Evolutionary conservation across 371 early-diverging fungal species (phyloP), one percentile per base, ranked within the genome.

Genomic region (Mortierella sp.): DNA sequence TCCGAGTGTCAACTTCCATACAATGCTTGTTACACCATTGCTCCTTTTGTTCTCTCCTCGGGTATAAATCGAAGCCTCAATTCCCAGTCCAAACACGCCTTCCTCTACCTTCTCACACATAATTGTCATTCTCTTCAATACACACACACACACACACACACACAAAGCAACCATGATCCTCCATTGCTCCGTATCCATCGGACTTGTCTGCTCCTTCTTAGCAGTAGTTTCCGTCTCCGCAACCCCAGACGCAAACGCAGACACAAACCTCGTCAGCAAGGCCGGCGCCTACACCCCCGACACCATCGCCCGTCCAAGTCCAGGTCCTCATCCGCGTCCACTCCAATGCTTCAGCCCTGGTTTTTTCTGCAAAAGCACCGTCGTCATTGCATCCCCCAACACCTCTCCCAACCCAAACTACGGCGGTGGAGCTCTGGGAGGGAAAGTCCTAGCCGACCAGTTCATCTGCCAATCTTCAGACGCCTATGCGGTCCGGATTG

Each of bases 271-370:
- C 13, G 21, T 55, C 55, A 55, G 55, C n/a, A 55, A 55, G 7
- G n/a, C 8, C 9, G 68, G 38, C 24, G 3, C 42, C 1, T n/a
- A 9, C 58, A 3, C 13, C 28, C 8, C 28, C 55, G 10, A 50
- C 3, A 50, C 55, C 24, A n/a, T 55, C 55, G n/a, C n/a, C 55
- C 55, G 1, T 24, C 55, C 55, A 1, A n/a, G 50, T 50, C 50
- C 55, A 11, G 16, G 58, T 2, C 63, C n/a, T 0, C 48, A 10
- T 5, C 44, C 38, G 0, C 48, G 16, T 24, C 42, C 60, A 4
- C 28, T 78, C 52, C 78, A 73, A 50, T 78, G 78, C 26, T 26
- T 73, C 60, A 60, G 11, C 50, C 48, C 63, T 1, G 78, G 78
- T 19, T 78, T 72, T 44, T 60, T 78, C 42, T 78, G 73, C 44